Evolutionary conservation across 2,329 filamentous ascomycete species (phyloP), one percentile per base, ranked within the genome.

Genomic region (Alternaria atra): DNA sequence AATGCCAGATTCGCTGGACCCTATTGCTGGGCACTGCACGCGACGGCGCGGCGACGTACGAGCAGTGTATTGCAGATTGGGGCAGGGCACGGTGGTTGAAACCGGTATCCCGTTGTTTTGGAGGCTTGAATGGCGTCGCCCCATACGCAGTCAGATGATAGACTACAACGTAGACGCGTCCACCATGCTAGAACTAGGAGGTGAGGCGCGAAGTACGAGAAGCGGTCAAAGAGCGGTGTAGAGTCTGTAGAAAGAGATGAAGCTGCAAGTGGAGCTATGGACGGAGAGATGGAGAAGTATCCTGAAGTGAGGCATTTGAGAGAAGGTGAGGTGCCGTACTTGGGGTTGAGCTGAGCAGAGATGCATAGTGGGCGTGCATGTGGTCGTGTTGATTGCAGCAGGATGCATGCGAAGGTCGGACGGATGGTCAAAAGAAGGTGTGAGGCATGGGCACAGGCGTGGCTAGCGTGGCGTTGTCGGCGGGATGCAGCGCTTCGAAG

Each of bases 101-200:
- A 68, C 64, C 58, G 62, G 62, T 48, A 66, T 50, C 50, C 58
- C 63, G 64, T 56, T 48, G 61, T 55, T 61, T 61, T 57, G 58
- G 56, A 42, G 55, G 63, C 50, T 60, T 54, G 46, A 47, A 61
- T 51, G 51, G 58, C 54, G 55, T 46, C 56, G 55, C 17, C n/a
- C 29, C 27, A 43, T 32, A 63, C 50, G 69, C 53, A 60, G 69
- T 78, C 75, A 77, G 70, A 75, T 76, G 74, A 77, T 68, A 53
- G 43, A 27, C 13, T 53, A 65, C 55, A 62, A 57, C 60, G 61
- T 51, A 67, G 65, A 60, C 64, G 39, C 52, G 47, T 55, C 59
- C 34, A 23, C 37, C 37, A 40, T 39, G 53, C 44, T 52, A 39
- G 39, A 30, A 29, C 39, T 58, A 47, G 30, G 23, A 55, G 52